Conservation (phyloP, 2,329 filamentous ascomycete genomes). For the Helotiales sp. region DNA sequence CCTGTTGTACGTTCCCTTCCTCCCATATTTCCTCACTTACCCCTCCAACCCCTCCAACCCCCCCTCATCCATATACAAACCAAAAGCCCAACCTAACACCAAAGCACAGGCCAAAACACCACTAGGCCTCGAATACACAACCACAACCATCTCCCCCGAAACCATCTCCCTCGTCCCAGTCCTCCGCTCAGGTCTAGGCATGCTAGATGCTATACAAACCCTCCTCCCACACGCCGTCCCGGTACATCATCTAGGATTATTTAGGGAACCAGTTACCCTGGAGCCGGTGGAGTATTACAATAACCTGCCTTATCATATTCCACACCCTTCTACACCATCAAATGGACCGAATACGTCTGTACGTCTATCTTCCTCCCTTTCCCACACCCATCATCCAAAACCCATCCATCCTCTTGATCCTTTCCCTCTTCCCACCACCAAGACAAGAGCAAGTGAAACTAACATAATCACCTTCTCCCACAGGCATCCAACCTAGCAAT, state of each 20-base stretch:
- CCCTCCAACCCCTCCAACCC: conserved; percentile 4
- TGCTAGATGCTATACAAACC: conserved; percentile 84
- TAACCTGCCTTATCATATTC: conserved; percentile 78
- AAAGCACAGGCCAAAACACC: conserved; percentile 69
- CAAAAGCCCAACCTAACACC: conserved; percentile 8
- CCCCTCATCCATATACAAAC: background rate
- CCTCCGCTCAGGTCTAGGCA: conserved; percentile 85
- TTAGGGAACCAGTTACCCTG: conserved; percentile 84
- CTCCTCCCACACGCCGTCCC: conserved; percentile 79
- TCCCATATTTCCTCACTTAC: background rate
- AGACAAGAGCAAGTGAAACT: no score
- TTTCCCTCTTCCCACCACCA: no score
- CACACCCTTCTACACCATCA: conserved; percentile 41
- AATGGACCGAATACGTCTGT: conserved; percentile 40
- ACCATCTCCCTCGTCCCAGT: conserved; percentile 84
- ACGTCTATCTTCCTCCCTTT: no score
- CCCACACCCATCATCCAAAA: no score
- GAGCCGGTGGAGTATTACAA: conserved; percentile 97
- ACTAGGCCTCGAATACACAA: conserved; percentile 74
- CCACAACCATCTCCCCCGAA: conserved; percentile 58
- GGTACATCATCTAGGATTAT: conserved; percentile 92
- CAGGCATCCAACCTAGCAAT: conserved; percentile 67
- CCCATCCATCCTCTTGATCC: no score
- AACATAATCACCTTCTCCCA: no score
- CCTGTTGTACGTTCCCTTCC: conserved; percentile 56